Base-by-base conservation (phyloP, 2,329 filamentous ascomycete genomes). In the Ascochyta lentis region DNA sequence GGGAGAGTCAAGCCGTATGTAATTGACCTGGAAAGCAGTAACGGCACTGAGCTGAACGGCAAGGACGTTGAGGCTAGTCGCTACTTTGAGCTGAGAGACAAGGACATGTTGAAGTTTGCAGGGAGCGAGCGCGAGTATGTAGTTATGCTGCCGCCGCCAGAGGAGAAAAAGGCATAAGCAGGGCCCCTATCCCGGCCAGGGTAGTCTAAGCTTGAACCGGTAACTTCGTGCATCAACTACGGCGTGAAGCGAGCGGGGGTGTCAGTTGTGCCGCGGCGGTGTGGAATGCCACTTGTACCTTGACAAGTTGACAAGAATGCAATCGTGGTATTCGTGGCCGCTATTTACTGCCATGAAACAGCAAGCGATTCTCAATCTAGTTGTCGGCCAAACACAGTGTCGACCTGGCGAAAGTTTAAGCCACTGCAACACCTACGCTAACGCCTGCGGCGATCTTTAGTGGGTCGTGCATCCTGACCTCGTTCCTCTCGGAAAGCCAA, bases 111-210 rank as follows among this genome's bases (percentile, higher is more conserved):
- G 54, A 86, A 86, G 70, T 96, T 99, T 77, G 95, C 93, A 9
- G 83, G 90, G 56, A 96, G 92, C 72, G 89, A 90, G 56, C 86
- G 92, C 67, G 95, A 99, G 77, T 99, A 98, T 75, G 92, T 99
- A n/a, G 76, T 98, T 56, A 95, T 98, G 91, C 83, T 97, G 55
- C 84, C 85, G 27, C 72, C 72, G 19, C 62, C 64, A 6, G 72
- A 73, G 15, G 56, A 61, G n/a, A 56, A 55, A 24, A 54, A 54
- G 38, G 43, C 42, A 2, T 58, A 12, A 49, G 37, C 6, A 6
- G 3, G 16, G 13, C 1, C 47, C 53, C 24, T 42, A 56, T 50
- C 47, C 53, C 34, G 38, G 48, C 29, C 12, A 31, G 43, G 26
- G 10, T 39, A 57, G 56, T 55, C 64, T 65, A 60, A 64, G 60